Percentiles rank a stretch among this genome's conserved stretches.
Conservation (phyloP, 345 rosid genomes). For the Linum tenue region DNA sequence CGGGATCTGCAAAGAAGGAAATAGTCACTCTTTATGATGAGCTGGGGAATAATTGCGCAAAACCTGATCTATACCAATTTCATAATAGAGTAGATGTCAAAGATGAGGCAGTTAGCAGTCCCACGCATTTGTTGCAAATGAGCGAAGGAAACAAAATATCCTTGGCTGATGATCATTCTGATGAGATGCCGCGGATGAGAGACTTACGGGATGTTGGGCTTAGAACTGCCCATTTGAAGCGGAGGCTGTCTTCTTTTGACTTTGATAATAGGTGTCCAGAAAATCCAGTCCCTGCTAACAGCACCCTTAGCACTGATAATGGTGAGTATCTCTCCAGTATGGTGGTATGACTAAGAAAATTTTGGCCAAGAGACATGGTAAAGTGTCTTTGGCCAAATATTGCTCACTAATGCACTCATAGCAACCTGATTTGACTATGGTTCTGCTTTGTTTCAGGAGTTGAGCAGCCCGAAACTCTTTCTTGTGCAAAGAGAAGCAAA, state of each 20-base stretch:
- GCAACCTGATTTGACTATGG: conserved; percentile 19
- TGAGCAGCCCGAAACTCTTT: conserved; percentile 35
- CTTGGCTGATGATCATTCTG: conserved; percentile 41
- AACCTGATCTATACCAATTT: conserved; percentile 26
- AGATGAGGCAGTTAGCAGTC: conserved; percentile 21
- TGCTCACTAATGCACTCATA: conserved; percentile 15
- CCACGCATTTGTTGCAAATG: conserved; percentile 18
- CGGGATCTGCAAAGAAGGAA: conserved; percentile 34
- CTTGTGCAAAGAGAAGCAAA: conserved; percentile 57
- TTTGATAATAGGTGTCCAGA: conserved; percentile 35
- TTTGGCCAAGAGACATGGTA: conserved; percentile 18
- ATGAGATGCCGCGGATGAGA: conserved; percentile 67
- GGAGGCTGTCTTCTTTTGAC: conserved; percentile 43
- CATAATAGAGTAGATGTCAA: conserved; percentile 22
- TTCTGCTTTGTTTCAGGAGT: conserved; percentile 45
- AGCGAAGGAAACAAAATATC: conserved; percentile 31
- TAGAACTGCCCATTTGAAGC: conserved; percentile 46
- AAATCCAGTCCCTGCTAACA: conserved; percentile 35
- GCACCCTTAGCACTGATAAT: conserved; percentile 42
- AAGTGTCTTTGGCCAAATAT: conserved; percentile 16
- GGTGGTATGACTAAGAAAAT: conserved; percentile 12
- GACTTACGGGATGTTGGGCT: conserved; percentile 80
- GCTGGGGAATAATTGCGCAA: conserved; percentile 33
- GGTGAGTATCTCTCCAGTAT: conserved; percentile 40
- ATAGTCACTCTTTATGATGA: conserved; percentile 29